Evolutionary conservation across 1,139 yeast species (phyloP).

Genomic region (Yueomyces sp.): DNA sequence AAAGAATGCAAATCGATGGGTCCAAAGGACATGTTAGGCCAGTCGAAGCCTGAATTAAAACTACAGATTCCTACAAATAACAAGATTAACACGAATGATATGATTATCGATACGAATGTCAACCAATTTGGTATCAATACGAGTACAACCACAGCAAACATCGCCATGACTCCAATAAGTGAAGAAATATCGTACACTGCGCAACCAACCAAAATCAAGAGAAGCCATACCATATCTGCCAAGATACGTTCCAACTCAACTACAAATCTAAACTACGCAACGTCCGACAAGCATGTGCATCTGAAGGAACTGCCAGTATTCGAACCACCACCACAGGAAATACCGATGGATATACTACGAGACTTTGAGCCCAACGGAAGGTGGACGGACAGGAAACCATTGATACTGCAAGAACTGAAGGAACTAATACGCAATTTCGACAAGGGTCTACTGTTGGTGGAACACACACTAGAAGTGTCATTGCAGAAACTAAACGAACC

Average conservation of each 20-base stretch:
- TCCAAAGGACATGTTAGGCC: not conserved
- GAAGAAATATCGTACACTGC: not conserved
- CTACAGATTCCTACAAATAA: not conserved
- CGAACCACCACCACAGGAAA: not conserved
- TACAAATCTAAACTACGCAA: no score
- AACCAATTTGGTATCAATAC: not conserved
- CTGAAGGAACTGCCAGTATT: not conserved
- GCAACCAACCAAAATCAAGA: not conserved
- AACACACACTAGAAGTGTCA: not conserved
- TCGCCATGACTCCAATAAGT: not conserved
- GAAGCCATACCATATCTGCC: not conserved
- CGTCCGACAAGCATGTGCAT: no score
- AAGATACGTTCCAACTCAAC: not conserved
- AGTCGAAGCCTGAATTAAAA: not conserved
- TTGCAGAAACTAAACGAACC: no score
- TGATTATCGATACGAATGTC: not conserved
- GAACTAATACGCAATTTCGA: not conserved
- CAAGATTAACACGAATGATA: no score
- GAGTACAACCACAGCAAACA: not conserved
- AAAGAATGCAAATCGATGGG: not conserved
- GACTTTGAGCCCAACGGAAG: not conserved
- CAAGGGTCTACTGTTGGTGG: not conserved
- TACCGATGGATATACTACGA: not conserved
- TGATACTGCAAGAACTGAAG: not conserved
- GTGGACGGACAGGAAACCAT: not conserved